phyloP scores from a whole-genome alignment of 2,329 filamentous ascomycete species.

The Berkeleyomyces rouxiae region DNA sequence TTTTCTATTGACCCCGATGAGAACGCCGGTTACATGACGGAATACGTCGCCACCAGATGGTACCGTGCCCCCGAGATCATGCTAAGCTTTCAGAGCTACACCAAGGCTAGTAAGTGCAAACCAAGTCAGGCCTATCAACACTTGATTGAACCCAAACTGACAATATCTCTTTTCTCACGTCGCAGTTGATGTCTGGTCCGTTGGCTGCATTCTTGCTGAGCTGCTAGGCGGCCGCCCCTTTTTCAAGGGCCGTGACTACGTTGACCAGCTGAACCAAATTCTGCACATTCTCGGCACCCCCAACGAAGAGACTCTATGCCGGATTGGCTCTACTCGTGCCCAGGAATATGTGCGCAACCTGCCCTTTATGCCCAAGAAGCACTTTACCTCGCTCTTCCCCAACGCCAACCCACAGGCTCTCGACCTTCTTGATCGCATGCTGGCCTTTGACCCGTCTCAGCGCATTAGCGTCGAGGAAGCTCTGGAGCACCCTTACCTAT shows the following conservation, averaged over 20 bases:
- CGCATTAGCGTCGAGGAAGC: conserved; percentile 91
- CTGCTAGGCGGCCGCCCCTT: conserved; percentile 90
- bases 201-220: conserved; percentile 93
- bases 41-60: conserved; percentile 97
- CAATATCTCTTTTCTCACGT: neutral
- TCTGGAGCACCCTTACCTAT: conserved; percentile 86
- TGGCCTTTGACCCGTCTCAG: conserved; percentile 86
- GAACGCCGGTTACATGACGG: conserved; percentile 98
- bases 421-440: conserved; percentile 89
- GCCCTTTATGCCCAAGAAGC: conserved; percentile 84
- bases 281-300: conserved; percentile 94
- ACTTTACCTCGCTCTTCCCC: conserved; percentile 77
- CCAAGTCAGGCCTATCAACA: neutral
- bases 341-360: conserved; percentile 98
- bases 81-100: conserved; percentile 99
- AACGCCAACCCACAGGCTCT: conserved; percentile 91
- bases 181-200: conserved; percentile 94
- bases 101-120: conserved; percentile 85
- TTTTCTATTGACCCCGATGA: conserved; percentile 96
- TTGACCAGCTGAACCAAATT: conserved; percentile 98
- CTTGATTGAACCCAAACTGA: neutral
- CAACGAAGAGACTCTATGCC: conserved; percentile 80
- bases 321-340: conserved; percentile 86
- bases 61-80: conserved; percentile 93
- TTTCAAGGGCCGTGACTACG: conserved; percentile 98